Conservation (phyloP, 768 basidiomycete genomes). For the Mycena leptocephala region DNA sequence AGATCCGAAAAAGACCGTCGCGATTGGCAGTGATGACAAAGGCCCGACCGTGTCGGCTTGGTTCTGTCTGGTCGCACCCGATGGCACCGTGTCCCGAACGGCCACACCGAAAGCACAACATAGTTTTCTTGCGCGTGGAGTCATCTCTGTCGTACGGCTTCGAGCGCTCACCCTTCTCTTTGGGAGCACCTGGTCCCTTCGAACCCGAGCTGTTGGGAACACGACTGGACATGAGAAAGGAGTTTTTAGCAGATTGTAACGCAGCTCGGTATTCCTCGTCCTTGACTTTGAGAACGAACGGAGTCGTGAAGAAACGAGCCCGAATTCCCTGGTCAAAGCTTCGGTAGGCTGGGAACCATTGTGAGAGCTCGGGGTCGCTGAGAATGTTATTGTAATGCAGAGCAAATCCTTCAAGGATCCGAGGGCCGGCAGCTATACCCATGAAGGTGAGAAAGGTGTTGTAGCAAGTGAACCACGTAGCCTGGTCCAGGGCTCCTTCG, state of each 20-base stretch:
- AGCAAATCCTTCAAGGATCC: neutral
- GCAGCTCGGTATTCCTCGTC: slow-evolving; percentile 3
- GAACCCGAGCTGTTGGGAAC: neutral
- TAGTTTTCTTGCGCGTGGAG: neutral
- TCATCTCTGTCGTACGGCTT: slow-evolving; percentile 2
- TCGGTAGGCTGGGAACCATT: slow-evolving; percentile 6
- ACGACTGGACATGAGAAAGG: neutral
- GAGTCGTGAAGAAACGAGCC: slow-evolving; percentile 2
- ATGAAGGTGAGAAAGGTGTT: slow-evolving; percentile 12
- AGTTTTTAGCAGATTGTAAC: neutral
- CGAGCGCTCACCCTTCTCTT: neutral
- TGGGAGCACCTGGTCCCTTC: neutral
- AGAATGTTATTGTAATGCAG: slow-evolving; percentile 1
- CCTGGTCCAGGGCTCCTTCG: neutral
- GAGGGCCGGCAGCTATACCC: neutral
- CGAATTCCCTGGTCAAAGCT: slow-evolving; percentile 4
- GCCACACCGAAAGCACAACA: slow-evolving; percentile 15
- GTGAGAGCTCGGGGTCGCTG: neutral
- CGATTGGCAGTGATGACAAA: slow-evolving; percentile 11
- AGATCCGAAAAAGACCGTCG: slow-evolving; percentile 14
- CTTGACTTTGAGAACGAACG: neutral
- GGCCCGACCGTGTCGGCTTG: slow-evolving; percentile 5
- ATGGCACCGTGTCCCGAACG: neutral
- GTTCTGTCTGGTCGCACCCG: neutral
- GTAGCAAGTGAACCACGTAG: neutral